These are phyloP conservation scores for Endothia cerciana DNA, from an alignment of 2,329 filamentous ascomycete genomes.

Conservation along the genomic window DNA sequence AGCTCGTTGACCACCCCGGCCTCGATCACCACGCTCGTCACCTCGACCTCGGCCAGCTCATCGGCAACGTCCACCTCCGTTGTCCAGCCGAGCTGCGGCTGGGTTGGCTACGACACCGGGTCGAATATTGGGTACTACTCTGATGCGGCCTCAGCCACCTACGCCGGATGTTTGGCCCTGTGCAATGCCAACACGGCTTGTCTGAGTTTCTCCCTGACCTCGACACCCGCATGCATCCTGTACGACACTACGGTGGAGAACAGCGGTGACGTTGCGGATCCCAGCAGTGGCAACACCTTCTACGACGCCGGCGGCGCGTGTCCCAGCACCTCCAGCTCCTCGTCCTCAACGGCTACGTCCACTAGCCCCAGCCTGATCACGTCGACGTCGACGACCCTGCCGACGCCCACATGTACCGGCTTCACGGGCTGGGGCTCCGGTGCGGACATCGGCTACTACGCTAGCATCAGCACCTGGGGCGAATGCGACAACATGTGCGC, in stretches of 20 bases:
- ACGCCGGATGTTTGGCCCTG: constrained; percentile 20
- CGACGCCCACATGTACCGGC: constrained; percentile 13
- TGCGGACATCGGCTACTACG: constrained; percentile 22
- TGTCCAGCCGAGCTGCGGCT: constrained; percentile 13
- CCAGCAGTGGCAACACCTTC: constrained; percentile 34
- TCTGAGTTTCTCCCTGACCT: constrained; percentile 21
- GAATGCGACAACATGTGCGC: constrained; percentile 22
- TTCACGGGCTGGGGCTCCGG: constrained; percentile 16
- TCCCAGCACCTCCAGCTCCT: constrained; percentile 13
- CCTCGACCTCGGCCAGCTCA: constrained; percentile 6
- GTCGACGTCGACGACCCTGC: constrained; percentile 9
- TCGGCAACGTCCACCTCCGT: constrained; percentile 19
- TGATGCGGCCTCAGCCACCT: constrained; percentile 15
- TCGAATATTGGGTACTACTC: constrained; percentile 23
- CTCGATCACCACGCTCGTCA: neutral
- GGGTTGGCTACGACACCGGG: constrained; percentile 24
- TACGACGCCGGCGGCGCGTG: constrained; percentile 25
- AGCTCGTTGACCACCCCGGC: neutral
- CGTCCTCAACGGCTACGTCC: neutral
- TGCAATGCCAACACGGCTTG: constrained; percentile 26
- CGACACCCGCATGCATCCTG: constrained; percentile 23
- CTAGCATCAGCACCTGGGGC: constrained; percentile 3
- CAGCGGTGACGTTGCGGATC: constrained; percentile 36
- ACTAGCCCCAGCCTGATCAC: neutral
- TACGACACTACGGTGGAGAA: constrained; percentile 24